Evolutionary conservation across 2,329 filamentous ascomycete genomes (phyloP).

Genomic region (Fusarium liriodendri): DNA sequence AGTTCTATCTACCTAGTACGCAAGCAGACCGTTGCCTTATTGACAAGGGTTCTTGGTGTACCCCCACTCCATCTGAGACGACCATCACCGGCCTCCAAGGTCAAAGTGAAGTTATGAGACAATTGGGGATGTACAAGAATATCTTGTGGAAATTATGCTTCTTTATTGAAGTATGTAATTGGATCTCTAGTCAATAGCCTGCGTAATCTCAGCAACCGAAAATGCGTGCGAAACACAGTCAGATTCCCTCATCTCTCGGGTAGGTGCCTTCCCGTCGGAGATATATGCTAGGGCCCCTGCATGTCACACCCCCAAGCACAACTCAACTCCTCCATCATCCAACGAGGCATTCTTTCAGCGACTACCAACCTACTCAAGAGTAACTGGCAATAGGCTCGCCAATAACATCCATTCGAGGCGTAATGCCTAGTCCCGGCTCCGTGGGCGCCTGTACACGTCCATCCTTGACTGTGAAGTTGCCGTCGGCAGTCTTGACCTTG

Average conservation of each 20-base stretch:
- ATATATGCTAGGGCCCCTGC: neutral
- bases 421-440: slow-evolving; percentile 24
- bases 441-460: slow-evolving; percentile 22
- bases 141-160: neutral
- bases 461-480: slow-evolving; percentile 25
- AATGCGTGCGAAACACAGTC: neutral
- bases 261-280: neutral
- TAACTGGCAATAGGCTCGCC: slow-evolving; percentile 31
- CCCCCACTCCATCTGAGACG: neutral
- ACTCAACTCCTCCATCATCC: neutral
- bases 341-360: neutral
- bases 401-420: slow-evolving; percentile 27
- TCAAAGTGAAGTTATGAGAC: neutral
- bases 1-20: neutral
- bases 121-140: neutral
- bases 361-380: neutral
- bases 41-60: neutral
- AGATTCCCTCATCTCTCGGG: neutral
- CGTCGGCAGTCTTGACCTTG: slow-evolving; percentile 27
- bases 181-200: neutral
- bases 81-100: neutral
- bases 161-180: neutral
- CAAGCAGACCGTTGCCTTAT: neutral
- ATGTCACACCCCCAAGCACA: neutral
- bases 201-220: neutral